Conservation (phyloP, 768 basidiomycete genomes). For the Gymnopilus dilepis region DNA sequence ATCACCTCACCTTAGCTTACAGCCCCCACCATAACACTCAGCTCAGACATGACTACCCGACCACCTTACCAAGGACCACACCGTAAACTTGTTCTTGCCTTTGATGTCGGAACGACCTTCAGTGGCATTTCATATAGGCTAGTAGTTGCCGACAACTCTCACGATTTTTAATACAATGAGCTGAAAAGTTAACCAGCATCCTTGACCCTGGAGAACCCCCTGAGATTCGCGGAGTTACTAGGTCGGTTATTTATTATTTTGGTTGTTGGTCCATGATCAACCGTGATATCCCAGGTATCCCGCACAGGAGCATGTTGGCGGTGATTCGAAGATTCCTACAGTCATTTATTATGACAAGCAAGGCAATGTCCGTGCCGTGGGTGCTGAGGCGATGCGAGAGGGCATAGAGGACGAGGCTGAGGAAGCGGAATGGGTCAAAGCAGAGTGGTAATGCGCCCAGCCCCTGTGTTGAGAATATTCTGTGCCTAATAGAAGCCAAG, state of each 20-base stretch:
- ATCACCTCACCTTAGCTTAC: neutral
- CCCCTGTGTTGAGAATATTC: slow-evolving; percentile 17
- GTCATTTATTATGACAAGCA: slow-evolving; percentile 50
- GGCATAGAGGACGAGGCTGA: slow-evolving; percentile 43
- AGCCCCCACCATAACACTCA: neutral
- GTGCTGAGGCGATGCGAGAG: slow-evolving; percentile 50
- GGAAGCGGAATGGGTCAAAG: slow-evolving; percentile 49
- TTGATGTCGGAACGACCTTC: slow-evolving; percentile 28
- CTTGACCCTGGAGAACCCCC: slow-evolving; percentile 32
- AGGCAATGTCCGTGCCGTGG: slow-evolving; percentile 45
- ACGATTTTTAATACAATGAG: neutral
- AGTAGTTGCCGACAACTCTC: neutral
- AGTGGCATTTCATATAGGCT: slow-evolving; percentile 30
- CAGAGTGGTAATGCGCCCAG: slow-evolving; percentile 46
- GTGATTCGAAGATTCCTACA: slow-evolving; percentile 54
- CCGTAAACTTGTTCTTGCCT: slow-evolving; percentile 28
- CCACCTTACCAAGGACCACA: slow-evolving; percentile 22
- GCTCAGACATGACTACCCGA: slow-evolving; percentile 18
- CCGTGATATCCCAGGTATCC: slow-evolving; percentile 43
- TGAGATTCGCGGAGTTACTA: slow-evolving; percentile 31
- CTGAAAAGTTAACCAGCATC: slow-evolving; percentile 22
- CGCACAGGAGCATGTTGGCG: slow-evolving; percentile 49
- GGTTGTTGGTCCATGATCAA: neutral
- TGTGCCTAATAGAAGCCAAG: slow-evolving; percentile 19
- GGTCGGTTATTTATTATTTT: slow-evolving; percentile 18